Evolutionary conservation across 805 yeast species (phyloP).

Genomic region (Wickerhamiella nectarea): DNA sequence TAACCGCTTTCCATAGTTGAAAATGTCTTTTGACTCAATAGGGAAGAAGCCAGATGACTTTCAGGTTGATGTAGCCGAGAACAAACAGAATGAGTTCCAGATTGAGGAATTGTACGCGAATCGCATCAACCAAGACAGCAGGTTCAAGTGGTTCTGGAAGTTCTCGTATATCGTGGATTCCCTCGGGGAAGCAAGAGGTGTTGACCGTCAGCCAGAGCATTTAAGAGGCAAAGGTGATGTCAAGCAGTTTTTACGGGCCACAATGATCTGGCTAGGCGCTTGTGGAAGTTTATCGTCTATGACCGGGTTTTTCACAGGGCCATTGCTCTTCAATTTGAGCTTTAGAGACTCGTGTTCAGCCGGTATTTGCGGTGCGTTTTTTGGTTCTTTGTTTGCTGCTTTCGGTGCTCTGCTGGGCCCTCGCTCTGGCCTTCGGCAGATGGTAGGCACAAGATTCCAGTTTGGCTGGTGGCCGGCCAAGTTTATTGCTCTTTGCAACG

Average conservation of each 20-base stretch:
- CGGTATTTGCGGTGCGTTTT: constrained; percentile 47
- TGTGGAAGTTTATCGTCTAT: constrained; percentile 81
- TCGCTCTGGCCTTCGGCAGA: constrained; percentile 75
- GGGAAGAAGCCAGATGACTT: background rate
- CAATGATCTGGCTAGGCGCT: constrained; percentile 74
- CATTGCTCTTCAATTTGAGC: constrained; percentile 54
- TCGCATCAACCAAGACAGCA: constrained; percentile 11
- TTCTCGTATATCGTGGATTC: constrained; percentile 31
- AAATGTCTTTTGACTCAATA: background rate
- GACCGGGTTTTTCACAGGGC: constrained; percentile 71
- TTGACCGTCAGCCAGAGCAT: constrained; percentile 57
- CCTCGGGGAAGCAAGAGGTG: constrained; percentile 61
- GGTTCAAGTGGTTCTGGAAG: constrained; percentile 18
- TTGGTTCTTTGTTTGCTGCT: constrained; percentile 69
- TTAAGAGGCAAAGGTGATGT: constrained; percentile 32
- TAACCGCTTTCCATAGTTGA: no score
- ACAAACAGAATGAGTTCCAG: constrained; percentile 11
- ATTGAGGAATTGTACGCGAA: constrained; percentile 14
- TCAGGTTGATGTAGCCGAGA: background rate
- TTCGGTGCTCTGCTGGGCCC: constrained; percentile 84
- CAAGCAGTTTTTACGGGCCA: constrained; percentile 28
- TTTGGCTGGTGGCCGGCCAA: constrained; percentile 83
- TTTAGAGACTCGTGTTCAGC: constrained; percentile 47
- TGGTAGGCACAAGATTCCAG: constrained; percentile 66
- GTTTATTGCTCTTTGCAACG: constrained; percentile 55